These are phyloP conservation scores for Sordaria brevicollis DNA, from an alignment of 495 filamentous ascomycete species.

Conservation along the genomic window DNA sequence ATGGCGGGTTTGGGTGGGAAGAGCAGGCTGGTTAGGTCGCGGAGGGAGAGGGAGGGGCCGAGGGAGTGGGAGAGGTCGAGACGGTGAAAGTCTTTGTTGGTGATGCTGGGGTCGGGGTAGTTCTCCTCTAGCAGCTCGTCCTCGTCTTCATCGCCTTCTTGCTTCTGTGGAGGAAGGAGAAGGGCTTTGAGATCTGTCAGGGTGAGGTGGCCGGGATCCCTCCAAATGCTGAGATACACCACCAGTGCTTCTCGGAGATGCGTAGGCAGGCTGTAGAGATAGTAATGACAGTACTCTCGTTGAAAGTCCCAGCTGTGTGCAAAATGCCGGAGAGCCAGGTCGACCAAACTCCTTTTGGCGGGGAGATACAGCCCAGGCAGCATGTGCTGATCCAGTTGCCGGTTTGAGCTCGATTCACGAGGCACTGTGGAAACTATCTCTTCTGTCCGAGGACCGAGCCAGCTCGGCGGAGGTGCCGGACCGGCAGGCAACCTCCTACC, in stretches of 20 bases:
- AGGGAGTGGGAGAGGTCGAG: constrained; percentile 57
- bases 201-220: constrained; percentile 31
- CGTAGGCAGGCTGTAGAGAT: constrained; percentile 52
- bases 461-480: constrained; percentile 62
- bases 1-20: constrained; percentile 10
- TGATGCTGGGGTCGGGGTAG: constrained; percentile 8
- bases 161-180: constrained; percentile 22
- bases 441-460: constrained; percentile 33
- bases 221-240: constrained; percentile 48
- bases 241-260: constrained; percentile 52
- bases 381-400: constrained; percentile 9
- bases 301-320: constrained; percentile 63
- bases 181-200: constrained; percentile 30
- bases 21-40: constrained; percentile 48
- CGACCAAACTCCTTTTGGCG: constrained; percentile 40
- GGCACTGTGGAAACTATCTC: not conserved
- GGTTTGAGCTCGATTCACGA: not conserved
- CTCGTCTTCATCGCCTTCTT: constrained; percentile 17
- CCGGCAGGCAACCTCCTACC: constrained; percentile 48
- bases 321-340: constrained; percentile 48
- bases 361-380: constrained; percentile 31
- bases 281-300: constrained; percentile 52
- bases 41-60: constrained; percentile 47
- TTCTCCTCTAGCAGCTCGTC: constrained; percentile 10
- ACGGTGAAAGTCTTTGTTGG: constrained; percentile 44